Evolutionary conservation across 1,284 basidiomycete species (phyloP).

Genomic region (Ustilago crameri): DNA sequence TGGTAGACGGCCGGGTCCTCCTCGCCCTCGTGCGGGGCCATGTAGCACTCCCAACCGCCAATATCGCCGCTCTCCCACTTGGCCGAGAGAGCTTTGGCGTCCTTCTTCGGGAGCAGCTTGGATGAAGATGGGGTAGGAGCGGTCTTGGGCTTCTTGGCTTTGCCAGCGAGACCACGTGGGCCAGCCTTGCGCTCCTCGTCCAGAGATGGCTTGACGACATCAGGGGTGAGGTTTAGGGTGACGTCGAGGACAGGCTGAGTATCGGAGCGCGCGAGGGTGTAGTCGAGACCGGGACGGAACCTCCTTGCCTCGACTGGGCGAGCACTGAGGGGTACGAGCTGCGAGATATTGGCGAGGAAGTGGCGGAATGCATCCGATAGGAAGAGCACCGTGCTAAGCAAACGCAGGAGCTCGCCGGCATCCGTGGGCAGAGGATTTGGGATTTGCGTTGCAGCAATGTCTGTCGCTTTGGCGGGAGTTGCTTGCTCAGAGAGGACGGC

Average conservation of each 20-base stretch:
- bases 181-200: conserved; percentile 53
- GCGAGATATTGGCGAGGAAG: conserved; percentile 85
- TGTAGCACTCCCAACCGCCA: conserved; percentile 97
- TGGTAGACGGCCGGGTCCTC: conserved; percentile 85
- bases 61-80: conserved; percentile 81
- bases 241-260: conserved; percentile 82
- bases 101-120: conserved; percentile 45
- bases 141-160: conserved; percentile 45
- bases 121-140: conserved; percentile 4
- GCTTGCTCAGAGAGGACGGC: conserved; percentile 71
- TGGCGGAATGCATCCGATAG: conserved; percentile 86
- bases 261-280: conserved; percentile 91
- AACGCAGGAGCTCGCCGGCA: conserved; percentile 48
- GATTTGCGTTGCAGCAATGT: conserved; percentile 23
- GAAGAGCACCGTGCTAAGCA: conserved; percentile 71
- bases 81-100: conserved; percentile 63
- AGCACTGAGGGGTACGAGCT: conserved; percentile 80
- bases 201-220: conserved; percentile 65
- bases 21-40: conserved; percentile 91
- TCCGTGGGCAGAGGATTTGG: conserved; percentile 45
- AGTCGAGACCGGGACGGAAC: conserved; percentile 92
- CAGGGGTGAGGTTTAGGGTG: conserved; percentile 88
- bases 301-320: conserved; percentile 78
- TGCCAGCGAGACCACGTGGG: conserved; percentile 65
- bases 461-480: conserved; percentile 36